Base-by-base conservation (phyloP, 257 asterid genomes). In the Osmanthus fragrans region DNA sequence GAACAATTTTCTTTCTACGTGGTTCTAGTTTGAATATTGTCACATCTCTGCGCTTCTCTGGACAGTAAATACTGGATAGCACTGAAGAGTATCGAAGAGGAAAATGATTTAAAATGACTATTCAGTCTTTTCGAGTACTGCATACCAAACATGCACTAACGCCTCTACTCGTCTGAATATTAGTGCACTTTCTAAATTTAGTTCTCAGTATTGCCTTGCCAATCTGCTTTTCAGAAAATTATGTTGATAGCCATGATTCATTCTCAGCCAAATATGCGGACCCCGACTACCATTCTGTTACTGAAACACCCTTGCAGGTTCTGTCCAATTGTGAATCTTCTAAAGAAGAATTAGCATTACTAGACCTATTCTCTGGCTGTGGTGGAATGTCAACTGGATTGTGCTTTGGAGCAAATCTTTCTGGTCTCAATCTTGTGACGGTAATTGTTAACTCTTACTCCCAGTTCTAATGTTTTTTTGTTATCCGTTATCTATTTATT, bases 351-450 rank as follows among this genome's bases (percentile, higher is more conserved):
- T 84, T 90, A 77, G 65, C 92, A 60, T 67, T 92, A 72, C 85
- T 94, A 68, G 98, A 94, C 84, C 84, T 94, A 30, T 94, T 86
- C 82, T 80, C 97, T 56, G 98, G 98, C 63, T 94, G 98, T 82
- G 98, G 98, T 71, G 98, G 98, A 80, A 94, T 94, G 98, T 94
- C 98, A 21, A 94, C 96, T 73, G 98, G 98, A 81, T 81, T 94
- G 80, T 88, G 94, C 82, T 67, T 91, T 71, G 98, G 98, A 69
- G 97, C 97, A 76, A 87, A 89, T 72, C 89, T 91, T 72, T 86
- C 97, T 63, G 82, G 88, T 67, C 34, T 87, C 69, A 87, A 88
- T 82, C 92, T 94, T 75, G 87, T 85, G 71, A 88, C 96, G 87
- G 99, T 94, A 88, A 78, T 68, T 69, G 56, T 37, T 39, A 75